Percentiles rank a stretch among this genome's conserved stretches.
These are phyloP conservation scores for Pleurotus platypus DNA, from an alignment of 768 basidiomycete genomes.

Conservation along the genomic window DNA sequence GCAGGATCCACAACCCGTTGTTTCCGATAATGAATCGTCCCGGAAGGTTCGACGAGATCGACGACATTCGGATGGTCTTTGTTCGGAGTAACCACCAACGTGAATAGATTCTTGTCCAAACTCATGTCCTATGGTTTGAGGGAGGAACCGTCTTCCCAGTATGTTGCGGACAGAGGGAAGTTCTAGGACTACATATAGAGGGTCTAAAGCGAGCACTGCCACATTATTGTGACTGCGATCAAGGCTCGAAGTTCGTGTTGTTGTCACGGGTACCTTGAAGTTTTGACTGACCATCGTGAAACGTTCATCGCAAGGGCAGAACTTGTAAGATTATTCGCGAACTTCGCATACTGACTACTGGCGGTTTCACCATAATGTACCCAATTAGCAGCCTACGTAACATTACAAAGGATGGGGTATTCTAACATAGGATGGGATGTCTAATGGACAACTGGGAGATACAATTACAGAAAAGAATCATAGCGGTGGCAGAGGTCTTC, in stretches of 20 bases:
- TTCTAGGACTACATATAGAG: neutral
- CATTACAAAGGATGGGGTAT: no score
- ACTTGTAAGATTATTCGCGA: no score
- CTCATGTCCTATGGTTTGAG: conserved; percentile 47
- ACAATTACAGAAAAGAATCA: conserved; percentile 25
- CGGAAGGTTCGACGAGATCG: conserved; percentile 67
- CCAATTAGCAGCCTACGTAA: no score
- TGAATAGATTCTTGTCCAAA: conserved; percentile 84
- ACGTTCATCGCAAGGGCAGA: no score
- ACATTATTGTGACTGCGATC: neutral
- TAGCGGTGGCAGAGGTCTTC: conserved; percentile 77
- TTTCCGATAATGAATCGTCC: conserved; percentile 69
- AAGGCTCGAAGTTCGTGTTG: neutral
- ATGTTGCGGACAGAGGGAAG: neutral
- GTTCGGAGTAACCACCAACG: conserved; percentile 61
- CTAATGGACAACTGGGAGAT: no score
- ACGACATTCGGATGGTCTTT: conserved; percentile 56
- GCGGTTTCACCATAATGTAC: no score
- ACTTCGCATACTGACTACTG: no score
- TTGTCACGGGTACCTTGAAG: neutral
- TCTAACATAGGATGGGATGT: no score
- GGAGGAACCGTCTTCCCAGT: neutral
- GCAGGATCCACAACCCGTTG: conserved; percentile 45
- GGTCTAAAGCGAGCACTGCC: neutral
- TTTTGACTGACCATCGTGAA: no score